Evolutionary conservation across 495 filamentous ascomycete species (phyloP).

Genomic region (Aspergillus nanangensis): DNA sequence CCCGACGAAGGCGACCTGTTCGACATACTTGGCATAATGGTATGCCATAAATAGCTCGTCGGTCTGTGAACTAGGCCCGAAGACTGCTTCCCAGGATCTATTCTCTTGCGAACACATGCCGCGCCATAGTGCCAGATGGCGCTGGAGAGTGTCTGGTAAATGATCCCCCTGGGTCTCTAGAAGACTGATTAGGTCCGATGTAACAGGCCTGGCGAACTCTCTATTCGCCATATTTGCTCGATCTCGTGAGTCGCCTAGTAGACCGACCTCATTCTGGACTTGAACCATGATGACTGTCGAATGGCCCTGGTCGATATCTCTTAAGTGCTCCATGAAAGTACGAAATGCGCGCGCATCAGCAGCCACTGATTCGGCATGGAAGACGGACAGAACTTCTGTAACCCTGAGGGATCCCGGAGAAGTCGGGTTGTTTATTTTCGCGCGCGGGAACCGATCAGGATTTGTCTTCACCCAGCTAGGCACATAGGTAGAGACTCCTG

Average conservation of each 20-base stretch:
- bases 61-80: constrained; percentile 32
- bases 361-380: constrained; percentile 27
- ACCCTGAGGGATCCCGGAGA: constrained; percentile 22
- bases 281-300: constrained; percentile 48
- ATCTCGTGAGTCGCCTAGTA: constrained; percentile 45
- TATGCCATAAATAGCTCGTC: constrained; percentile 52
- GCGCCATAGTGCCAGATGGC: constrained; percentile 16
- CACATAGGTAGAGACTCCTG: constrained; percentile 33
- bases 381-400: constrained; percentile 30
- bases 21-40: constrained; percentile 39
- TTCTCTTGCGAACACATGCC: too few relatives aligned
- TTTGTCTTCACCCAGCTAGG: constrained; percentile 44
- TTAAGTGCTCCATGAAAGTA: constrained; percentile 32
- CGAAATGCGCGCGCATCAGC: constrained; percentile 36
- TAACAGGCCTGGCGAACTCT: constrained; percentile 28
- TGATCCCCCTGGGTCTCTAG: constrained; percentile 25
- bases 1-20: constrained; percentile 38
- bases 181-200: constrained; percentile 25
- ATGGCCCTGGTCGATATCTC: constrained; percentile 33
- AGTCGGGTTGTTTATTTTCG: too few relatives aligned
- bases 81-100: constrained; percentile 33
- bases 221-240: constrained; percentile 28
- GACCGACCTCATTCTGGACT: constrained; percentile 45
- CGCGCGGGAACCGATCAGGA: constrained; percentile 36
- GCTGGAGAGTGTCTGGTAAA: constrained; percentile 27